Percentiles rank a stretch among this genome's conserved stretches.
phyloP scores from a whole-genome alignment of 331 rosid genomes.

The Acacia pycnantha region DNA sequence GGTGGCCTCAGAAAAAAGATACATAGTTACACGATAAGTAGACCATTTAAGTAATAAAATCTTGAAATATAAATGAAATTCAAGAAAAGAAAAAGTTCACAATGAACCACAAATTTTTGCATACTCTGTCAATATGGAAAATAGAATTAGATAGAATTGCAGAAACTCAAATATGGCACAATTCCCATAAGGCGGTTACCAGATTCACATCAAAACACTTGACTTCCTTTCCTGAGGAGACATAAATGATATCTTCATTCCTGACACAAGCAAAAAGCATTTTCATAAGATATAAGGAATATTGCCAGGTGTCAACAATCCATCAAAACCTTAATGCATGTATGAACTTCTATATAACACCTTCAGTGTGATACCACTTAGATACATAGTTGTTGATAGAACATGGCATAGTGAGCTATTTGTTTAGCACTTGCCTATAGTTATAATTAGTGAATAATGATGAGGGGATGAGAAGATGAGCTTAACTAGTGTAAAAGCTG shows the following conservation, averaged over 20 bases:
- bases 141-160: constrained; percentile 1
- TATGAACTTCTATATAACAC: background rate
- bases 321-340: background rate
- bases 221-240: constrained; percentile 81
- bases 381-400: background rate
- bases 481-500: too few relatives aligned
- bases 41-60: constrained; percentile 9
- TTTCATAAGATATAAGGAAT: constrained; percentile 22
- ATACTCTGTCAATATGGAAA: background rate
- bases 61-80: background rate
- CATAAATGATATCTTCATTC: constrained; percentile 74
- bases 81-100: background rate
- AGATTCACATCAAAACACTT: constrained; percentile 79
- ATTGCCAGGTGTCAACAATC: background rate
- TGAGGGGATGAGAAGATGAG: background rate
- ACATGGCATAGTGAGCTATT: too few relatives aligned
- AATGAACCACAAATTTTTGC: background rate
- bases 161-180: constrained; percentile 3
- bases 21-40: constrained; percentile 23
- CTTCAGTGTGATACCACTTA: background rate
- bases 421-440: background rate
- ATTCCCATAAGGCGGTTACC: constrained; percentile 54
- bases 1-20: constrained; percentile 42
- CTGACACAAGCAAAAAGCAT: constrained; percentile 53
- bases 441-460: background rate